Evolutionary conservation across 805 yeast species (phyloP).

Genomic region (Wilhelminamyces savonicus): DNA sequence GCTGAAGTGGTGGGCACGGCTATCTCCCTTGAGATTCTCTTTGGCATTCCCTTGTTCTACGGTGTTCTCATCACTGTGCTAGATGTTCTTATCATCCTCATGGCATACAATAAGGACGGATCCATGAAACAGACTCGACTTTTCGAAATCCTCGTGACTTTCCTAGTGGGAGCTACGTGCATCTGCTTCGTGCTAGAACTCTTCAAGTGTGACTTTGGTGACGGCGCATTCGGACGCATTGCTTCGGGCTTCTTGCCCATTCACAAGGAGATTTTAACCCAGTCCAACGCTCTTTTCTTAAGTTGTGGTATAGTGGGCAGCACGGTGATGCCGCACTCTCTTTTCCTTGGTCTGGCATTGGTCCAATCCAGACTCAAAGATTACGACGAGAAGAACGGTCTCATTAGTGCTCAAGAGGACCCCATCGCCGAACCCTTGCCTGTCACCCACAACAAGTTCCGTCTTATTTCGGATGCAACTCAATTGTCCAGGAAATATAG

Average conservation of each 20-base stretch:
- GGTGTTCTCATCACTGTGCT: slow-evolving; percentile 79
- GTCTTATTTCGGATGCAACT: slow-evolving; percentile 22
- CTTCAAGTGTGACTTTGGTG: slow-evolving; percentile 44
- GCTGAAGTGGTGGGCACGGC: slow-evolving; percentile 96
- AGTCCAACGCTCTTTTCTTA: slow-evolving; percentile 33
- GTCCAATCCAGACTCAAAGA: slow-evolving; percentile 40
- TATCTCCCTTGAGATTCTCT: slow-evolving; percentile 70
- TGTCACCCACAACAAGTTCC: slow-evolving; percentile 12
- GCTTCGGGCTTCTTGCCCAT: slow-evolving; percentile 66
- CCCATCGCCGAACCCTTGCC: slow-evolving; percentile 6
- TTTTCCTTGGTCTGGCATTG: slow-evolving; percentile 38
- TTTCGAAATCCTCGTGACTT: slow-evolving; percentile 71
- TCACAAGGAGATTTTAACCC: slow-evolving; percentile 21
- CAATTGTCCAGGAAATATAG: slow-evolving; percentile 25
- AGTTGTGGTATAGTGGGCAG: slow-evolving; percentile 42
- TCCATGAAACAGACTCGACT: slow-evolving; percentile 67
- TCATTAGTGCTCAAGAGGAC: slow-evolving; percentile 1
- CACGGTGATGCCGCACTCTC: slow-evolving; percentile 43
- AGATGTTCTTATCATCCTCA: slow-evolving; percentile 71
- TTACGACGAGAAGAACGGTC: slow-evolving; percentile 30
- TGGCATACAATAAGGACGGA: slow-evolving; percentile 73
- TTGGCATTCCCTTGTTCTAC: slow-evolving; percentile 61
- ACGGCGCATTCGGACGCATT: slow-evolving; percentile 47
- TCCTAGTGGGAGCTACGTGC: slow-evolving; percentile 68
- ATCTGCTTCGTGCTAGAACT: slow-evolving; percentile 70